These are phyloP conservation scores for Termitomyces sp. DNA, from an alignment of 768 basidiomycete genomes.

Conservation along the genomic window DNA sequence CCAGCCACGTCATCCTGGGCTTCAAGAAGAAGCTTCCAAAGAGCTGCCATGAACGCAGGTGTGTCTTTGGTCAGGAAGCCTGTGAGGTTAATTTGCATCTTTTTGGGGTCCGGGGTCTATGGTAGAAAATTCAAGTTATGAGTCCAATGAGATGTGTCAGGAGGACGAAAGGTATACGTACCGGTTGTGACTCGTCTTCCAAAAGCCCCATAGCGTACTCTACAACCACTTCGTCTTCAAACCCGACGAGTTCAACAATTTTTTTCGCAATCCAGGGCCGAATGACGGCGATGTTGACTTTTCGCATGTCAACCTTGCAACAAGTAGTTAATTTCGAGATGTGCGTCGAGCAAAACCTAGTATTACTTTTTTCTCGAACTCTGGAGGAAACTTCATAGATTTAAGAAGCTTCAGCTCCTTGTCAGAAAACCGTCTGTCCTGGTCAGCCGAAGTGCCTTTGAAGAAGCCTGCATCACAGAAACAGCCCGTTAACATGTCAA, in stretches of 20 bases:
- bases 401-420: slow-evolving; percentile 90
- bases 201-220: slow-evolving; percentile 95
- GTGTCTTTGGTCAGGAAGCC: slow-evolving; percentile 92
- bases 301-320: slow-evolving; percentile 85
- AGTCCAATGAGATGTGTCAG: neutral
- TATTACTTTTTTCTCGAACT: slow-evolving; percentile 83
- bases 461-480: slow-evolving; percentile 58
- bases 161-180: slow-evolving; percentile 27
- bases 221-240: slow-evolving; percentile 96
- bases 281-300: slow-evolving; percentile 90
- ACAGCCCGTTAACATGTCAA: slow-evolving; percentile 17
- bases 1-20: slow-evolving; percentile 87
- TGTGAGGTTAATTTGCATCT: slow-evolving; percentile 92
- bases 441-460: slow-evolving; percentile 87
- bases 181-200: slow-evolving; percentile 82
- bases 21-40: slow-evolving; percentile 91
- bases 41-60: slow-evolving; percentile 74
- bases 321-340: neutral
- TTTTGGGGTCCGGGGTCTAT: slow-evolving; percentile 86
- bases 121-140: neutral
- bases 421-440: slow-evolving; percentile 91
- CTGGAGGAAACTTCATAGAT: slow-evolving; percentile 82
- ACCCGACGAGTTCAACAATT: slow-evolving; percentile 82
- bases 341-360: neutral
- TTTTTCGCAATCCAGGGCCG: slow-evolving; percentile 95